Conservation (phyloP, 176 grass and related monocot species). For the Canna indica region DNA sequence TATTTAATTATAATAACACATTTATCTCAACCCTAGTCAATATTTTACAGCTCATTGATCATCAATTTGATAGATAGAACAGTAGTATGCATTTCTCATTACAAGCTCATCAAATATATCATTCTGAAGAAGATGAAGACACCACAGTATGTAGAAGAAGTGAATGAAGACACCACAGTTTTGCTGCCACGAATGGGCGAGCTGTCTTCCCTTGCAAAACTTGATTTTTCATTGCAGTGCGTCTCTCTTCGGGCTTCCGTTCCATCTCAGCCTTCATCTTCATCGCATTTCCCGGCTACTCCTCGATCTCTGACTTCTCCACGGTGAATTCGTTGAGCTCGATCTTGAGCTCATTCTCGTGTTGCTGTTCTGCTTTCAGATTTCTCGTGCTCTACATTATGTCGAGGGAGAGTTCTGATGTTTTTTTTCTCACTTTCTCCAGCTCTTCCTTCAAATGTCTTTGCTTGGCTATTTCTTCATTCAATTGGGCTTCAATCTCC, state of each 20-base stretch:
- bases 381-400: background rate
- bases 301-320: constrained; percentile 10
- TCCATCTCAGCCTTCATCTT: background rate
- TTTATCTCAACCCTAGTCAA: too few species aligned
- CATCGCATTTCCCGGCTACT: background rate
- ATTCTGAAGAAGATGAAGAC: too few species aligned
- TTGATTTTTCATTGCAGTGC: background rate
- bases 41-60: too few species aligned
- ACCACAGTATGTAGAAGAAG: too few species aligned
- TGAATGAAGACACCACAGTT: too few species aligned
- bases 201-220: background rate
- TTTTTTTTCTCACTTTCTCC: background rate
- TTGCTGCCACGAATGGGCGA: background rate
- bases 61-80: too few species aligned
- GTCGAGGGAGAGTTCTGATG: background rate
- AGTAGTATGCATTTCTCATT: too few species aligned
- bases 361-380: background rate
- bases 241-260: background rate
- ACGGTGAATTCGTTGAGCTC: background rate
- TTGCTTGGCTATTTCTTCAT: constrained; percentile 6
- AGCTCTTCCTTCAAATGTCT: constrained; percentile 2
- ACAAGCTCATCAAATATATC: too few species aligned
- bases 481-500: background rate
- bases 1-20: too few species aligned
- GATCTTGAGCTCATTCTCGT: background rate